Evolutionary conservation across 2,329 filamentous ascomycete genomes (phyloP).

Genomic region (Dactylellina cionopaga): DNA sequence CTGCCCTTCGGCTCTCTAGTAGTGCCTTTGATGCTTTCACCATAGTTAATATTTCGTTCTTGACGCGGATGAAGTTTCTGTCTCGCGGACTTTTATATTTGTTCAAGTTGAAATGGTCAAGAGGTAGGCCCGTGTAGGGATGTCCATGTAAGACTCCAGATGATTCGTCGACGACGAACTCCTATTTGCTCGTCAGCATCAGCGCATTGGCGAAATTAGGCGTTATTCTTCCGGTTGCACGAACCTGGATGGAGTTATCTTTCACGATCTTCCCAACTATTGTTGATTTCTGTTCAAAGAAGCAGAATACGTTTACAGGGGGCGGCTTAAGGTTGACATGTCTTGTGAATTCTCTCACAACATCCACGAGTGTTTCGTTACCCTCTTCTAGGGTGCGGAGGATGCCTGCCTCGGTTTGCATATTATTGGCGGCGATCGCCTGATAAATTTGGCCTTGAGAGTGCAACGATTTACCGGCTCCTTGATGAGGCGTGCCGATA

Average conservation of each 20-base stretch:
- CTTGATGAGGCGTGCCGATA: conserved; percentile 8
- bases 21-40: background rate
- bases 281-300: conserved; percentile 6
- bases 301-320: conserved; percentile 4
- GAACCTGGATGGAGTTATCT: conserved; percentile 1
- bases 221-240: background rate
- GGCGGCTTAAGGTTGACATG: background rate
- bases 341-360: conserved; percentile 8
- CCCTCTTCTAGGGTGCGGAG: background rate
- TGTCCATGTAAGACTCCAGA: conserved; percentile 57
- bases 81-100: conserved; percentile 58
- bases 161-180: conserved; percentile 58
- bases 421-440: background rate
- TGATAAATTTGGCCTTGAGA: conserved; percentile 11
- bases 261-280: conserved; percentile 11
- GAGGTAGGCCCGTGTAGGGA: conserved; percentile 54
- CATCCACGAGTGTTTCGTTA: conserved; percentile 9
- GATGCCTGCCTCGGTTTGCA: background rate
- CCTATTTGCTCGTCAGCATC: conserved; percentile 37
- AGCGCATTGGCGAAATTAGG: background rate
- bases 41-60: conserved; percentile 54
- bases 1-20: background rate
- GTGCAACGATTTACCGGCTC: conserved; percentile 1
- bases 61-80: conserved; percentile 56
- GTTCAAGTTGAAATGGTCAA: conserved; percentile 58